Percentiles rank a stretch among this genome's conserved stretches.
phyloP scores from a whole-genome alignment of 2,329 filamentous ascomycete genomes.

The Botryotinia calthae region DNA sequence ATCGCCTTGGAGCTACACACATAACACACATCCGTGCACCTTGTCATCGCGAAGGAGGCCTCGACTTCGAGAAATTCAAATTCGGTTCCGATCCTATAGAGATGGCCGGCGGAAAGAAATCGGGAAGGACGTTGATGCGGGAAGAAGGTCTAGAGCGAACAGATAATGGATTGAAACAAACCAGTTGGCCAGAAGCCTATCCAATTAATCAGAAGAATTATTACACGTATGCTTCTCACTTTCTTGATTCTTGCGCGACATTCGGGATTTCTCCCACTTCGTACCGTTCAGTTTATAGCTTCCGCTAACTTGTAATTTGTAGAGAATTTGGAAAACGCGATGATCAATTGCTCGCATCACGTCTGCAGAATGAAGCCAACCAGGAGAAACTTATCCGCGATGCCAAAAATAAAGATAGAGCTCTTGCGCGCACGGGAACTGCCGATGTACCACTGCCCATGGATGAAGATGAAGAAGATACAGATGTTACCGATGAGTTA shows the following conservation, averaged over 20 bases:
- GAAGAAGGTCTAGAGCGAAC: slow-evolving; percentile 78
- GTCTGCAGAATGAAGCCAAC: slow-evolving; percentile 83
- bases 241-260: neutral
- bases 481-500: slow-evolving; percentile 57
- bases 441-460: slow-evolving; percentile 63
- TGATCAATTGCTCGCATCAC: slow-evolving; percentile 87
- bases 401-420: slow-evolving; percentile 84
- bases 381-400: slow-evolving; percentile 80
- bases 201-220: slow-evolving; percentile 99
- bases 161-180: slow-evolving; percentile 96
- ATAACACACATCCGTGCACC: neutral
- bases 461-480: slow-evolving; percentile 53
- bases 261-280: neutral
- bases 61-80: neutral
- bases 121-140: slow-evolving; percentile 39
- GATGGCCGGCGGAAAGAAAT: slow-evolving; percentile 40
- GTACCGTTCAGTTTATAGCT: neutral
- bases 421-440: slow-evolving; percentile 71
- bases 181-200: slow-evolving; percentile 86
- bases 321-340: slow-evolving; percentile 98
- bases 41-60: neutral
- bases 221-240: slow-evolving; percentile 68
- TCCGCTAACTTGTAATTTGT: slow-evolving; percentile 11
- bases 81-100: neutral
- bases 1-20: neutral